Evolutionary conservation across 305 asterid genomes (phyloP).

Genomic region (Fraxinus velutina): DNA sequence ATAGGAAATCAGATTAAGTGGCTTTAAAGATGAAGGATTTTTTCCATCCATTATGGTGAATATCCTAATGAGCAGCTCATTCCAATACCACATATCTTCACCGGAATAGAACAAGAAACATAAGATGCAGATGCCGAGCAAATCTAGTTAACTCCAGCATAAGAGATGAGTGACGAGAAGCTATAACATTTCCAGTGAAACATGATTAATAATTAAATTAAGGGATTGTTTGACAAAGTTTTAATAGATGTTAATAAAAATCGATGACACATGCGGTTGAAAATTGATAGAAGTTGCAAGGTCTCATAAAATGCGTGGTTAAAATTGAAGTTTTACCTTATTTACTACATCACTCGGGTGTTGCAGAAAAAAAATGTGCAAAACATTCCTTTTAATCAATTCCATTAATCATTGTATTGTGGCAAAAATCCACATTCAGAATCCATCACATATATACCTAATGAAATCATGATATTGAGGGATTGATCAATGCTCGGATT

Average conservation of each 20-base stretch:
- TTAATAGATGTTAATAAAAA: background rate
- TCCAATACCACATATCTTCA: background rate
- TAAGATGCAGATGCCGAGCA: background rate
- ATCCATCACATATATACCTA: constrained; percentile 48
- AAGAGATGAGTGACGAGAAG: background rate
- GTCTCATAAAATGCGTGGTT: background rate
- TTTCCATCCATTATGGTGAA: background rate
- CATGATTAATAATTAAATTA: background rate
- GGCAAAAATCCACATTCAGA: constrained; percentile 5
- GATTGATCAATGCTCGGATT: constrained; percentile 52
- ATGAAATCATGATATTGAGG: constrained; percentile 37
- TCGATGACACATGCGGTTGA: background rate
- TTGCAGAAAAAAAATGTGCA: constrained; percentile 4
- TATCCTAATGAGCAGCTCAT: background rate
- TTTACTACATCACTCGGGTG: background rate
- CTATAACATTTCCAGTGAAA: background rate
- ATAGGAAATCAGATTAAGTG: background rate
- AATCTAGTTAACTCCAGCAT: background rate
- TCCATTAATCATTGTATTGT: background rate
- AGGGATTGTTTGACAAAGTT: background rate
- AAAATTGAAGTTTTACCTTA: background rate
- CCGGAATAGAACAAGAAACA: background rate
- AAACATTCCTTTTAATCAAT: background rate
- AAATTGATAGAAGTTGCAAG: background rate
- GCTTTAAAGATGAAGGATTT: background rate